phyloP scores from a whole-genome alignment of 768 basidiomycete species.

The Mrakia gelida region DNA sequence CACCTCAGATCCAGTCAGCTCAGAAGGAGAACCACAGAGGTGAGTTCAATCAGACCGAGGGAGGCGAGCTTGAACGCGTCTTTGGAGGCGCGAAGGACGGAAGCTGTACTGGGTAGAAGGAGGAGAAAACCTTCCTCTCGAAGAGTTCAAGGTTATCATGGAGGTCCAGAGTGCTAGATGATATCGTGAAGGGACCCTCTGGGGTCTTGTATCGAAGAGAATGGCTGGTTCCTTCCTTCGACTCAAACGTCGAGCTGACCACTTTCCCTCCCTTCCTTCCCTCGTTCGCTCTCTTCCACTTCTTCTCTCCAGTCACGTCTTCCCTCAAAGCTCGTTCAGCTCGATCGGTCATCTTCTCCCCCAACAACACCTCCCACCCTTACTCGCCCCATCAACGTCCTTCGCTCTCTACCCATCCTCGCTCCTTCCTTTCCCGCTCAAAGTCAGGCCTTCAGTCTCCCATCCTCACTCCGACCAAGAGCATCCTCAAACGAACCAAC shows the following conservation, averaged over 20 bases:
- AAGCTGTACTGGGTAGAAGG: background rate
- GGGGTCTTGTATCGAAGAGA: background rate
- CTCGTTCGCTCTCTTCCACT: background rate
- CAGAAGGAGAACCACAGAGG: slow-evolving; percentile 9
- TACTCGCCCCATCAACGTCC: slow-evolving; percentile 6
- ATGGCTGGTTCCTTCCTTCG: too few species aligned
- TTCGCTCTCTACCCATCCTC: slow-evolving; percentile 15
- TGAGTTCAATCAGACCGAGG: background rate
- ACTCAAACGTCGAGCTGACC: background rate
- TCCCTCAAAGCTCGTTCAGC: slow-evolving; percentile 7
- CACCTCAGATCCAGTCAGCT: background rate
- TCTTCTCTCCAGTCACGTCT: background rate
- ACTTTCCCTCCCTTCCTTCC: background rate
- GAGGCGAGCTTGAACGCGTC: slow-evolving; percentile 2
- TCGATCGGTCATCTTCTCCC: slow-evolving; percentile 31
- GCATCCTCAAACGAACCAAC: slow-evolving; percentile 30
- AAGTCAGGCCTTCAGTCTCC: background rate
- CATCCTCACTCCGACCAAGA: slow-evolving; percentile 7
- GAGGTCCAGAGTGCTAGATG: too few species aligned
- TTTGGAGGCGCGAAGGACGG: too few species aligned
- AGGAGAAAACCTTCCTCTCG: background rate
- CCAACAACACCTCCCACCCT: slow-evolving; percentile 14
- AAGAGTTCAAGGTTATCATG: background rate
- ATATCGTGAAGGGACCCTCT: background rate
- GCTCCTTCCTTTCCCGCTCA: slow-evolving; percentile 5